phyloP scores from a whole-genome alignment of 768 basidiomycete species.

The Calocera viscosa region DNA sequence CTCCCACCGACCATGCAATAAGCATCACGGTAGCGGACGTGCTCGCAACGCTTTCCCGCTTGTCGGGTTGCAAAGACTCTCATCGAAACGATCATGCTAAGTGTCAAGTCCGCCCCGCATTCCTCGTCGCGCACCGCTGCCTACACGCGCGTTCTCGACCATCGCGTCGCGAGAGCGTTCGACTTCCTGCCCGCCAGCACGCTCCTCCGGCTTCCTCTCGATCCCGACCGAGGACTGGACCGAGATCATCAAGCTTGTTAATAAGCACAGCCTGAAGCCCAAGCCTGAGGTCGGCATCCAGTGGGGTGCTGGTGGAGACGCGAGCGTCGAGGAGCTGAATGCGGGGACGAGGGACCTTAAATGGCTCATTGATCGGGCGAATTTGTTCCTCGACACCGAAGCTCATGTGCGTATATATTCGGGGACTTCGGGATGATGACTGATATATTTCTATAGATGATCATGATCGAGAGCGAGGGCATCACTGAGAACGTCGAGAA shows the following conservation, averaged over 20 bases:
- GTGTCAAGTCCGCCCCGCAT: background rate
- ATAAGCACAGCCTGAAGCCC: conserved; percentile 31
- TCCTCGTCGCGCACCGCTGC: background rate
- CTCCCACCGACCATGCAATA: too few relatives aligned
- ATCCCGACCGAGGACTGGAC: conserved; percentile 37
- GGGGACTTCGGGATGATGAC: background rate
- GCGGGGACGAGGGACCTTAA: conserved; percentile 32
- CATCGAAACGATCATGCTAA: background rate
- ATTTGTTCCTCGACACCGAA: conserved; percentile 32
- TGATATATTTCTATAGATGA: conserved; percentile 24
- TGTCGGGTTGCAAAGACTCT: background rate
- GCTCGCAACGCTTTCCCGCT: background rate
- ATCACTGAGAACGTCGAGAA: conserved; percentile 36
- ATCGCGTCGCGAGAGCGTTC: background rate
- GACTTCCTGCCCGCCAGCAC: conserved; percentile 1
- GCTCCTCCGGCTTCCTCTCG: conserved; percentile 36
- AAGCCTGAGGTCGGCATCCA: conserved; percentile 37
- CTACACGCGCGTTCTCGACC: background rate
- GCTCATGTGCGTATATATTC: conserved; percentile 17
- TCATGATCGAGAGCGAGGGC: conserved; percentile 39
- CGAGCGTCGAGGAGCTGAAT: conserved; percentile 29
- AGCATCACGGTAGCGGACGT: background rate
- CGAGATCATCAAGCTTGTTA: conserved; percentile 31
- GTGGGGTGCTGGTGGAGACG: conserved; percentile 37
- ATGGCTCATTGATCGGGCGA: conserved; percentile 34